Percentiles rank a stretch among this genome's conserved stretches.
phyloP scores from a whole-genome alignment of 2,329 filamentous ascomycete species.

The Leptoxyphium fumago region DNA sequence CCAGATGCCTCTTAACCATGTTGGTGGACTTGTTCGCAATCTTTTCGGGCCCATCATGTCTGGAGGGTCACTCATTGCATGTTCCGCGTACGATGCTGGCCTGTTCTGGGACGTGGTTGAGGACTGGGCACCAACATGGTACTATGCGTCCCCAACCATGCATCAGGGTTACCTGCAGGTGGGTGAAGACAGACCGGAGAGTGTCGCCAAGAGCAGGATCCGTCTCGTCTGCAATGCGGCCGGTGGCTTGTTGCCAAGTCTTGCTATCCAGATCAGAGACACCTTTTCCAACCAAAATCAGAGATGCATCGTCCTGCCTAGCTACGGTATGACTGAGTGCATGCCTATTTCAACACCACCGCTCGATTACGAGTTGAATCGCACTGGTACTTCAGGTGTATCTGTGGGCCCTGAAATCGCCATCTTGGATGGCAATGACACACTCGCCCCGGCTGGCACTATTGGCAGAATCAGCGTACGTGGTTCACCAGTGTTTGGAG shows the following conservation, averaged over 20 bases:
- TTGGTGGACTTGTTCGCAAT: conserved; percentile 39
- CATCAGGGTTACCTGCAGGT: conserved; percentile 40
- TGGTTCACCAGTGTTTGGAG: conserved; percentile 36
- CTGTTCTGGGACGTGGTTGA: conserved; percentile 43
- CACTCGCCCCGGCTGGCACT: conserved; percentile 16
- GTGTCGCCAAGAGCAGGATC: conserved; percentile 30
- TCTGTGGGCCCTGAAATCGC: conserved; percentile 37
- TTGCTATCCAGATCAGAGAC: conserved; percentile 34
- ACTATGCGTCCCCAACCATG: conserved; percentile 45
- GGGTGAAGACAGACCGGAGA: conserved; percentile 25
- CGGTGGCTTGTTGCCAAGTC: conserved; percentile 37
- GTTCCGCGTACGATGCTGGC: conserved; percentile 38
- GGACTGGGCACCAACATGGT: conserved; percentile 37
- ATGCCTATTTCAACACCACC: conserved; percentile 45
- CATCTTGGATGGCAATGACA: conserved; percentile 32
- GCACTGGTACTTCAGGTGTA: conserved; percentile 39
- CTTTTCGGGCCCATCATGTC: conserved; percentile 41
- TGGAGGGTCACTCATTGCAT: conserved; percentile 40
- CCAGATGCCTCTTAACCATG: conserved; percentile 45
- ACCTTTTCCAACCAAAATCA: conserved; percentile 26
- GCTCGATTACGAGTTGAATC: conserved; percentile 36
- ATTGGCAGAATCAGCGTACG: conserved; percentile 37
- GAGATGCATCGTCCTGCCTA: conserved; percentile 36
- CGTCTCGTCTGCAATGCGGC: conserved; percentile 42
- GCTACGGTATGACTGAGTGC: conserved; percentile 47